These are phyloP conservation scores for Fistulifera pelliculosa DNA, from an alignment of 108 stramenopile species.

Conservation along the genomic window DNA sequence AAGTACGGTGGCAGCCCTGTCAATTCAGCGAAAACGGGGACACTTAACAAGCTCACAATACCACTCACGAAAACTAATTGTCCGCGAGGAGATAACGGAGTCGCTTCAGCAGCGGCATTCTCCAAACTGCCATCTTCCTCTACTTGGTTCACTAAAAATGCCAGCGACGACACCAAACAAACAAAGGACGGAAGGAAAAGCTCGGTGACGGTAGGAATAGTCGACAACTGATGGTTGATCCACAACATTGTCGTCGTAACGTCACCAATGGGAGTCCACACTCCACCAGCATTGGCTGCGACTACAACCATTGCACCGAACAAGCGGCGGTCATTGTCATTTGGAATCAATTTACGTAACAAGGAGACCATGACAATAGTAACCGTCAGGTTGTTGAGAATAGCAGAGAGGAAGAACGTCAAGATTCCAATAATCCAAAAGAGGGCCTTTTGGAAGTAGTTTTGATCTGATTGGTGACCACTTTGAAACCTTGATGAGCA, in stretches of 20 bases:
- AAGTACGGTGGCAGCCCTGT: constrained; percentile 91
- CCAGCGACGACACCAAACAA: constrained; percentile 73
- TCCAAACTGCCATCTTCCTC: constrained; percentile 60
- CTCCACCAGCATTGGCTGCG: constrained; percentile 92
- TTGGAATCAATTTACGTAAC: constrained; percentile 78
- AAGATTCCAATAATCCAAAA: constrained; percentile 90
- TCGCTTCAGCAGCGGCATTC: constrained; percentile 32
- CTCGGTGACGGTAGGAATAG: constrained; percentile 81
- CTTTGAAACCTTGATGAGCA: constrained; percentile 91
- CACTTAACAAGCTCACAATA: constrained; percentile 69
- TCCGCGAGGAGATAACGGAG: constrained; percentile 74
- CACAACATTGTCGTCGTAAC: constrained; percentile 95
- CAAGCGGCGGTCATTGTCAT: constrained; percentile 70
- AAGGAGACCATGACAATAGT: constrained; percentile 92
- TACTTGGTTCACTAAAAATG: constrained; percentile 74
- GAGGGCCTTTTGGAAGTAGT: constrained; percentile 77
- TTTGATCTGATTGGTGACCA: constrained; percentile 87
- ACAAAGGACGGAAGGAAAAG: constrained; percentile 82
- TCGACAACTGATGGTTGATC: constrained; percentile 87
- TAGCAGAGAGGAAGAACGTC: constrained; percentile 86
- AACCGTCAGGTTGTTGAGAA: constrained; percentile 90
- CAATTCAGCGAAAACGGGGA: constrained; percentile 84
- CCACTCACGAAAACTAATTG: constrained; percentile 84
- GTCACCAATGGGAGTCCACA: constrained; percentile 95
- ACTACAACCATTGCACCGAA: constrained; percentile 93